Base-by-base conservation (phyloP, 2,329 filamentous ascomycete species). In the Fusarium sp. region DNA sequence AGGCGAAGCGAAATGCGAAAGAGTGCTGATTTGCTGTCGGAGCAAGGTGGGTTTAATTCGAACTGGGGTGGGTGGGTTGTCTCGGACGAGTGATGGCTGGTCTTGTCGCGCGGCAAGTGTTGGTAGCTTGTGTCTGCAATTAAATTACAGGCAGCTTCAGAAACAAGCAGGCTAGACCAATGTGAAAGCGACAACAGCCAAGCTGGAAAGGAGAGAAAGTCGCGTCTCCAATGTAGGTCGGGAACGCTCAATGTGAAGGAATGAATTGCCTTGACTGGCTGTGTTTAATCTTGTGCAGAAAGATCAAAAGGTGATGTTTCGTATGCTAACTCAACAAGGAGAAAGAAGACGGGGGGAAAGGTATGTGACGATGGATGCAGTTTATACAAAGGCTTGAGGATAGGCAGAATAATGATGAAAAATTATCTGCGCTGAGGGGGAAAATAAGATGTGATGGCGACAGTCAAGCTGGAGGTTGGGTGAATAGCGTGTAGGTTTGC, bases 21-120 rank as follows among this genome's bases (percentile, higher is more conserved):
- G 78, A 74, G 78, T 79, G 81, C 81, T 86, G 85, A 86, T 86
- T 86, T 86, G 84, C 79, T 80, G 77, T 67, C 62, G 65, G 59
- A 54, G 56, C 62, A 68, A 61, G 70, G 72, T 75, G 73, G 73
- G 68, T 74, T 75, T 69, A 69, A 69, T 69, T 61, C 23, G 60
- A 62, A 46, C 60, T 42, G 42, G 63, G 60, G 66, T 72, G 74
- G 70, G 76, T 68, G 73, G 65, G 61, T 60, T 76, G 72, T 75
- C 74, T 74, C 67, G 66, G 71, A 68, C 70, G 72, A 65, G 58
- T 59, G 69, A 74, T 67, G 65, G 67, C 62, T 70, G 56, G 58
- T 57, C 60, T 70, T 71, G 62, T 72, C 56, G 69, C 71, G 71
- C 71, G 68, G 70, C 59, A 69, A 67, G 63, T 63, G 28, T 20